Evolutionary conservation across 768 basidiomycete genomes (phyloP).

Genomic region (Cystofilobasidium capitatum): DNA sequence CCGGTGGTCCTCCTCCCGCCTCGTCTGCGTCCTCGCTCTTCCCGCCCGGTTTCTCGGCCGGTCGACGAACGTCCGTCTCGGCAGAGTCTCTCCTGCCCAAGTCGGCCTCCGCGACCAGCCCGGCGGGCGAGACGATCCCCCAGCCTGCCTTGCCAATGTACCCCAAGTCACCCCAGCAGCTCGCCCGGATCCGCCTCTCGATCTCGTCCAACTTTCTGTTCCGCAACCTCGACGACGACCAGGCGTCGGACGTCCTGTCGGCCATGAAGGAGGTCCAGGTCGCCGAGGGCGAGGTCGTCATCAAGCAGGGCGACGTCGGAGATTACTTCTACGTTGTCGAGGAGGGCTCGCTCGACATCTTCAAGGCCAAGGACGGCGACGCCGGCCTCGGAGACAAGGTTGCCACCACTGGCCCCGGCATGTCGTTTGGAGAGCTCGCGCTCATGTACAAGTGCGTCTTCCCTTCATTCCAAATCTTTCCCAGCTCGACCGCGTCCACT

Average conservation of each 20-base stretch:
- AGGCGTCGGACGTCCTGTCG: constrained; percentile 79
- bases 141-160: constrained; percentile 48
- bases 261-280: constrained; percentile 87
- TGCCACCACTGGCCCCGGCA: constrained; percentile 69
- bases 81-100: constrained; percentile 89
- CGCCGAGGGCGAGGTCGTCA: constrained; percentile 70
- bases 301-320: constrained; percentile 91
- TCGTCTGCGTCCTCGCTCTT: constrained; percentile 12
- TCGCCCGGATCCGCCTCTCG: constrained; percentile 73
- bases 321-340: constrained; percentile 98
- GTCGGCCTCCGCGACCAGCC: constrained; percentile 48
- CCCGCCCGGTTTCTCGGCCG: constrained; percentile 54
- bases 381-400: constrained; percentile 51
- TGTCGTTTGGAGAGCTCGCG: constrained; percentile 89
- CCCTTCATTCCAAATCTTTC: neutral
- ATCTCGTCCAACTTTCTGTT: constrained; percentile 88
- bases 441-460: constrained; percentile 76
- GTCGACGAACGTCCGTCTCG: constrained; percentile 84
- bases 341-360: constrained; percentile 73
- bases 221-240: constrained; percentile 91
- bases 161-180: constrained; percentile 71
- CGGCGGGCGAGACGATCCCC: neutral
- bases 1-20: too few relatives aligned
- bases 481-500: neutral
- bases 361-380: constrained; percentile 38